Percentiles rank a stretch among this genome's conserved stretches.
Evolutionary conservation across 768 basidiomycete genomes (phyloP).

Genomic region (Boletus rex-veris): DNA sequence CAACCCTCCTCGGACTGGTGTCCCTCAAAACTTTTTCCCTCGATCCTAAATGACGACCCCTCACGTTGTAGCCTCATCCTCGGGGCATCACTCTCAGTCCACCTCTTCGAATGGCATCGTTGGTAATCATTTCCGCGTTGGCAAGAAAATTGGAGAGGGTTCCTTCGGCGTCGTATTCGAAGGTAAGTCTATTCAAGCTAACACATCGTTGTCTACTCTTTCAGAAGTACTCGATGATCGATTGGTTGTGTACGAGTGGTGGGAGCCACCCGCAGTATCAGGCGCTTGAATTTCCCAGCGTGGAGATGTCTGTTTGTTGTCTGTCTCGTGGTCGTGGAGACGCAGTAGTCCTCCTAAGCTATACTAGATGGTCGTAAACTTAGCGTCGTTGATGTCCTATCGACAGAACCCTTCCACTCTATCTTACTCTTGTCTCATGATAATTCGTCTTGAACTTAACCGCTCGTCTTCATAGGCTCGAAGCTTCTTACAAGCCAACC

Average conservation of each 20-base stretch:
- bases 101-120: slow-evolving; percentile 69
- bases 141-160: slow-evolving; percentile 99
- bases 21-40: slow-evolving; percentile 6
- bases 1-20: slow-evolving; percentile 29
- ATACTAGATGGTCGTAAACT: slow-evolving; percentile 5
- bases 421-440: not conserved
- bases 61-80: slow-evolving; percentile 81
- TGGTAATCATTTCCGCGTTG: slow-evolving; percentile 81
- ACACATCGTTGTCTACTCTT: not conserved
- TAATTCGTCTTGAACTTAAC: slow-evolving; percentile 12
- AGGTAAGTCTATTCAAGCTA: slow-evolving; percentile 48
- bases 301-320: not conserved
- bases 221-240: slow-evolving; percentile 1
- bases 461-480: slow-evolving; percentile 50
- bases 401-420: not conserved
- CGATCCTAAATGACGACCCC: slow-evolving; percentile 62
- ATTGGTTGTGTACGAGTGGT: not conserved
- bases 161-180: slow-evolving; percentile 98
- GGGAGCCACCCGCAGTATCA: slow-evolving; percentile 1
- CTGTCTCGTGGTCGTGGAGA: not conserved
- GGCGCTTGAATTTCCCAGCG: slow-evolving; percentile 13
- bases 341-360: slow-evolving; percentile 4
- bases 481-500: slow-evolving; percentile 83
- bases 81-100: slow-evolving; percentile 61
- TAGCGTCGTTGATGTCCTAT: slow-evolving; percentile 4